Conservation (phyloP, 805 yeast genomes). For the Ogataea pini region DNA sequence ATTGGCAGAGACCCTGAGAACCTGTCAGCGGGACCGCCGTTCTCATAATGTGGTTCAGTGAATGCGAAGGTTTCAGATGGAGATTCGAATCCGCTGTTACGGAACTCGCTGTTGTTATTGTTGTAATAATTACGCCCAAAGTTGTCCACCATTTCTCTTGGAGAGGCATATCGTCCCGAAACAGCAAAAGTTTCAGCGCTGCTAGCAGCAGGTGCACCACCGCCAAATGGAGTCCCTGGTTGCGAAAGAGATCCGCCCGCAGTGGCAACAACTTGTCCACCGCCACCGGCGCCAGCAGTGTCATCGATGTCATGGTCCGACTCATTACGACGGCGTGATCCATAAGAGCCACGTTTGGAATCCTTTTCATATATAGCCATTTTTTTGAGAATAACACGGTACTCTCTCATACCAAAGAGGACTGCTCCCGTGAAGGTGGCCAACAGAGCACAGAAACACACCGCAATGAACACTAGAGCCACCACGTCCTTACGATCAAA, state of each 20-base stretch:
- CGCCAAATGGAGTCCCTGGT: background rate
- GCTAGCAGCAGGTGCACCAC: background rate
- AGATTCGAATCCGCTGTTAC: background rate
- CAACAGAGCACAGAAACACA: slow-evolving; percentile 17
- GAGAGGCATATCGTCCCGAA: background rate
- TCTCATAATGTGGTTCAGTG: background rate
- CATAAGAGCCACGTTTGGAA: background rate
- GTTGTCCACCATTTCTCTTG: background rate
- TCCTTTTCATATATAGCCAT: slow-evolving; percentile 18
- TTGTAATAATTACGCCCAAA: background rate
- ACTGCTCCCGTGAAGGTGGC: slow-evolving; percentile 20
- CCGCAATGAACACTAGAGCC: slow-evolving; percentile 15
- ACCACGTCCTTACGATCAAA: slow-evolving; percentile 21
- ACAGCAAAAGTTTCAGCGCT: background rate
- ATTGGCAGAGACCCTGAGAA: no score
- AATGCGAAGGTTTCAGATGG: background rate
- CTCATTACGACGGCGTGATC: background rate
- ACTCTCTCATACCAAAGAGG: slow-evolving; percentile 20
- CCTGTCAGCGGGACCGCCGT: no score
- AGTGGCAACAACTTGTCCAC: background rate
- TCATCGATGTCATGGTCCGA: background rate
- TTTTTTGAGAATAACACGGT: slow-evolving; percentile 15
- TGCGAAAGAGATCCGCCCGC: background rate
- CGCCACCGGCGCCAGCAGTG: background rate
- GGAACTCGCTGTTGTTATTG: background rate